Percentiles rank a stretch among this genome's conserved stretches.
These are phyloP conservation scores for Tetraselmis chui DNA, from an alignment of 139 green algal species.

Conservation along the genomic window DNA sequence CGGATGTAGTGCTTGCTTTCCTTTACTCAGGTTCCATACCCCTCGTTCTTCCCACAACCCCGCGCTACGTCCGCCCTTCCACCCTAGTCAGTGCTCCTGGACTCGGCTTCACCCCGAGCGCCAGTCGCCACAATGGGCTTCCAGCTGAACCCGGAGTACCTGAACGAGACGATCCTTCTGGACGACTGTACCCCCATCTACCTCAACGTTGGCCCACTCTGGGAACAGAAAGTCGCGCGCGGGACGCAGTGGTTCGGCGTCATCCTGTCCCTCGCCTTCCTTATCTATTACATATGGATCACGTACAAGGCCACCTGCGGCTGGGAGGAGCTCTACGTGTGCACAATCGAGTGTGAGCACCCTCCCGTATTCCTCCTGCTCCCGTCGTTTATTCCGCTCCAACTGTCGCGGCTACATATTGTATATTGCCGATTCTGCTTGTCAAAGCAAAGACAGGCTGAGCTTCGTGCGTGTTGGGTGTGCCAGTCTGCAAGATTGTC, in stretches of 20 bases:
- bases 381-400: too few relatives aligned
- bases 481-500: slow-evolving; percentile 27
- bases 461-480: not conserved
- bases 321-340: slow-evolving; percentile 43
- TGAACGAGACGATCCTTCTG: not conserved
- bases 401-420: too few relatives aligned
- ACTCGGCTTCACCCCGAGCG: too few relatives aligned
- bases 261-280: slow-evolving; percentile 6
- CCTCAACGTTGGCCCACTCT: not conserved
- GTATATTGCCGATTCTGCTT: too few relatives aligned
- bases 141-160: not conserved
- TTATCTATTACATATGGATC: slow-evolving; percentile 29
- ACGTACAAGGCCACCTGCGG: slow-evolving; percentile 24
- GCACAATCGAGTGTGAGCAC: slow-evolving; percentile 24
- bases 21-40: too few relatives aligned
- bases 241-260: slow-evolving; percentile 6
- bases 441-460: too few relatives aligned
- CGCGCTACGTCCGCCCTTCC: too few relatives aligned
- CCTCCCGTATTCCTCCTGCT: too few relatives aligned
- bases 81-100: too few relatives aligned
- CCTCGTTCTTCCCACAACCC: too few relatives aligned
- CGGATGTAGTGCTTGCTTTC: too few relatives aligned
- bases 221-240: not conserved
- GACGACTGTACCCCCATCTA: not conserved
- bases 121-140: too few relatives aligned